Base-by-base conservation (phyloP, 1,284 basidiomycete species). In the Ustilago nuda region DNA sequence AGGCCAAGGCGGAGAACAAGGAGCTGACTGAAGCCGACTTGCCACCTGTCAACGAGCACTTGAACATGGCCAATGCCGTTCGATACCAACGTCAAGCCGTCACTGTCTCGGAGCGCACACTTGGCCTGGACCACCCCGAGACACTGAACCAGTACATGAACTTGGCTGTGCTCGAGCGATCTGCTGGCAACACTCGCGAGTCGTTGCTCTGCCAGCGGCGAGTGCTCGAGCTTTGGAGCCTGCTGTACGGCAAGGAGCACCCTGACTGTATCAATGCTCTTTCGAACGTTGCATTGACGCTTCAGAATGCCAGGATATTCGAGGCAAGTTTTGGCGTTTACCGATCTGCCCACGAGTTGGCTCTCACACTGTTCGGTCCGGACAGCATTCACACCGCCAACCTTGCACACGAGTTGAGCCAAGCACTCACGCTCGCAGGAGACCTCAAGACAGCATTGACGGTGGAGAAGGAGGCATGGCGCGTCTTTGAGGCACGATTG, bases 111-210 rank as follows among this genome's bases (percentile, higher is more conserved):
- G 89, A 90, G 82, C 86, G 89, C 37, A 89, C 88, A 4, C 80
- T 88, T 17, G 89, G 89, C 56, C 80, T 90, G 37, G 89, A 89
- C 81, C 87, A 88, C 72, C 85, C 87, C 52, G 89, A 89, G 74
- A 89, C 89, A 11, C 86, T 89, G 39, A 86, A 86, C 51, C 89
- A 89, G 83, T 90, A 89, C 86, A 87, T 88, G 82, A 88, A 89
- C 78, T 83, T 90, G n/a, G 89, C 89, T 12, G 88, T 89, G 80
- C 83, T 90, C 57, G 87, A 88, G 78, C 89, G 66, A 86, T 88
- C 80, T 80, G 87, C 65, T 84, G 88, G 79, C 60, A 81, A 84
- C 64, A 65, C 72, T 11, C 82, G 87, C 50, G 84, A 87, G 36
- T 85, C 87, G 56, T 83, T 89, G 67, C 85, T 87, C 46, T 88